These are phyloP conservation scores for Lignosus rhinocerotis DNA, from an alignment of 1,284 basidiomycete genomes.

Conservation along the genomic window DNA sequence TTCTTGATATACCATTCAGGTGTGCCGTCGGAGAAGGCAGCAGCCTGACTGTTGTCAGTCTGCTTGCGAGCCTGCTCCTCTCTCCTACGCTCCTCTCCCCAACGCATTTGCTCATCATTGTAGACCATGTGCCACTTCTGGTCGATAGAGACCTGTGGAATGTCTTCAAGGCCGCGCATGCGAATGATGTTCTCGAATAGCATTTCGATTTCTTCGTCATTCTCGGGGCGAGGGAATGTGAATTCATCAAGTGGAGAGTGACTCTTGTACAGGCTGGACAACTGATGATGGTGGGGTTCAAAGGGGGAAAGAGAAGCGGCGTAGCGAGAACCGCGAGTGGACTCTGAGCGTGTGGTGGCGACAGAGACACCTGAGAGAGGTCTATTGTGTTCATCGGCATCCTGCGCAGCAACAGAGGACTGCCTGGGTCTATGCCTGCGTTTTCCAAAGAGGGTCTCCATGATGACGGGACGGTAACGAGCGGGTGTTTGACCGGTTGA, in stretches of 20 bases:
- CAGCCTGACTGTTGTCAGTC: constrained; percentile 53
- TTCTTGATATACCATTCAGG: constrained; percentile 91
- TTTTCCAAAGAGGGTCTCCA: constrained; percentile 58
- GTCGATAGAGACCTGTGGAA: constrained; percentile 67
- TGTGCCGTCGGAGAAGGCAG: constrained; percentile 57
- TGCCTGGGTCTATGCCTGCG: constrained; percentile 53
- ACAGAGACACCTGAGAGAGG: constrained; percentile 32
- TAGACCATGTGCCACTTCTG: constrained; percentile 95
- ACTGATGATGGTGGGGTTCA: constrained; percentile 50
- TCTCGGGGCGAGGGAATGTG: constrained; percentile 69
- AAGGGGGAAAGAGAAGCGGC: constrained; percentile 55
- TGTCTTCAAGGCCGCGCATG: constrained; percentile 62
- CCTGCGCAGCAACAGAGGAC: constrained; percentile 46
- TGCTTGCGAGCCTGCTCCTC: constrained; percentile 64
- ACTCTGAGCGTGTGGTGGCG: constrained; percentile 61
- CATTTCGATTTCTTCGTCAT: constrained; percentile 72
- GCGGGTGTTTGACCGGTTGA: constrained; percentile 1
- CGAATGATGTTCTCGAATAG: constrained; percentile 77
- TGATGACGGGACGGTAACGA: constrained; percentile 26
- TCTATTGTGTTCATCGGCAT: constrained; percentile 48
- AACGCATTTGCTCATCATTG: constrained; percentile 81
- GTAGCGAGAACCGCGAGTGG: constrained; percentile 60
- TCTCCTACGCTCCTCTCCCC: constrained; percentile 67
- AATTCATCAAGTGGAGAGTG: constrained; percentile 62
- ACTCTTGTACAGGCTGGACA: constrained; percentile 50